Base-by-base conservation (phyloP, 2,329 filamentous ascomycete genomes). In the Penicillium thymicola region DNA sequence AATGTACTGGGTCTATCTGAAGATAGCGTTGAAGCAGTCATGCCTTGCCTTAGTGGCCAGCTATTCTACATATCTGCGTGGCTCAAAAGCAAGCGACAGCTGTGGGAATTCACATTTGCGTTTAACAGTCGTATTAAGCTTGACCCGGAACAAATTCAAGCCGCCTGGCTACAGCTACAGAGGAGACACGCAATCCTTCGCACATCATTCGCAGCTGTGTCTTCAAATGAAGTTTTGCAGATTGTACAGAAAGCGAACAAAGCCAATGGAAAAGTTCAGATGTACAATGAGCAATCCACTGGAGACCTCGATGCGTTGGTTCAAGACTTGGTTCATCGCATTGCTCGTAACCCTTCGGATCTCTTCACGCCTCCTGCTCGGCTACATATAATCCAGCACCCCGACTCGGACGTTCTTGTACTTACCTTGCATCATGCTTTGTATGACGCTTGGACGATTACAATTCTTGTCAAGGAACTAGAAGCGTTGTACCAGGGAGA, bases 51-150 rank as follows among this genome's bases (percentile, higher is more conserved):
- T 21, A 54, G 51, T 27, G 51, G 51, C 5, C 51, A 58, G 40
- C 14, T 34, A 4, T 58, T 58, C 28, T 58, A 58, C 10, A 41
- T 58, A 28, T 50, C 56, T 32, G 32, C 40, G 5, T 58, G 56
- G 56, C 41, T 58, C 13, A 32, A 36, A 16, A 55, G 52, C n/a
- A 25, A 49, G 23, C 38, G 46, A 16, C 32, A 50, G 41, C 56
- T 58, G 28, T 58, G 56, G 56, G 56, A 58, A 36, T 58, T 58
- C 10, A 51, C 56, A 5, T 58, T 58, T 18, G 27, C 52, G 16
- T 45, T 58, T 13, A 46, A 2, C 2, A 51, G 40, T 25, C 25
- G 25, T n/a, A 36, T 37, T 14, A 48, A 30, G 36, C 34, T 58
- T 10, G 52, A 58, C 16, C 16, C 10, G 16, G 40, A 30, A 4